Evolutionary conservation across 192 early-diverging fungal species (phyloP).

Genomic region (Mortierella claussenii): DNA sequence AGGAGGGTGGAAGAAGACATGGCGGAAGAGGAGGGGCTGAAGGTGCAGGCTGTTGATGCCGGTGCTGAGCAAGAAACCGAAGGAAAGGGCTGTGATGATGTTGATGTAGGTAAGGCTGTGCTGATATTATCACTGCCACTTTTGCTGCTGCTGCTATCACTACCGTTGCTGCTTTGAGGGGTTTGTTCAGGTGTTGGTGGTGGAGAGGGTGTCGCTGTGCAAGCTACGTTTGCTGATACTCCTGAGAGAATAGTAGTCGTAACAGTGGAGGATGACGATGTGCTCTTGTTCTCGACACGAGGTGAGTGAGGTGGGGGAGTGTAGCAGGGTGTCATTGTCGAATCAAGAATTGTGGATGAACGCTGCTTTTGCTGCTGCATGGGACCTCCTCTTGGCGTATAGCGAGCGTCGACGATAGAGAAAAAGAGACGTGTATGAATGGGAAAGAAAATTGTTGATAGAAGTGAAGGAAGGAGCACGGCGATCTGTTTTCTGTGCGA

Average conservation of each 20-base stretch:
- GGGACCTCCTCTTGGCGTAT: too few relatives aligned
- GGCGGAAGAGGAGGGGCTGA: neutral
- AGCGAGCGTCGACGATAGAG: neutral
- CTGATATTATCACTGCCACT: too few relatives aligned
- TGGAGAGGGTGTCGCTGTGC: constrained; percentile 6
- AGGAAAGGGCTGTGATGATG: neutral
- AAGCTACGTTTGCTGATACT: neutral
- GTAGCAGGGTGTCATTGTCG: neutral
- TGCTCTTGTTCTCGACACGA: neutral
- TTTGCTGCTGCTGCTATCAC: too few relatives aligned
- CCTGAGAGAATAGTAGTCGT: neutral
- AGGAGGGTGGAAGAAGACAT: neutral
- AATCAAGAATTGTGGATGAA: too few relatives aligned
- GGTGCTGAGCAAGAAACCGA: neutral
- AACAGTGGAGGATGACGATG: neutral
- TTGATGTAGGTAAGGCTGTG: neutral
- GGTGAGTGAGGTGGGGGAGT: constrained; percentile 1
- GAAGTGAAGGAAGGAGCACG: neutral
- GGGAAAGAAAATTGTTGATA: neutral
- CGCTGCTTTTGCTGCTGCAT: too few relatives aligned
- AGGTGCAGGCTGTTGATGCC: neutral
- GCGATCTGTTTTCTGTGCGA: too few relatives aligned
- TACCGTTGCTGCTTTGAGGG: too few relatives aligned
- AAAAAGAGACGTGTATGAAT: neutral
- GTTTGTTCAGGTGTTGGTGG: constrained; percentile 5